Conservation (phyloP, 1,284 basidiomycete species). For the Austroboletus olivaceoglutinosus region DNA sequence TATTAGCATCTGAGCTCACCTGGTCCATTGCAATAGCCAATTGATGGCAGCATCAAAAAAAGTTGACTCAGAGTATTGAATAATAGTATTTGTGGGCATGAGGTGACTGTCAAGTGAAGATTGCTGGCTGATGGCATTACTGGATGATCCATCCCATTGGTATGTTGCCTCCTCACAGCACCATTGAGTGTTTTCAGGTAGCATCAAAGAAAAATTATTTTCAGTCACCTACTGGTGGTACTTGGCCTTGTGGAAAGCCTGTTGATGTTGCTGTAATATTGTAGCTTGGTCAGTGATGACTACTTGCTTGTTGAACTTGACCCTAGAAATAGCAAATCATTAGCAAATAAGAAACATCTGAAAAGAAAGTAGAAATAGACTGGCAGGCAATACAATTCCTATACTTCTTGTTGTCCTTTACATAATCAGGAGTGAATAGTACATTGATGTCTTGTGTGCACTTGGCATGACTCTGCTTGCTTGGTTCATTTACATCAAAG, state of each 20-base stretch:
- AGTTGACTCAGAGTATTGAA: constrained; percentile 15
- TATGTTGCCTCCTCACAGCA: not conserved
- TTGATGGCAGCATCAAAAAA: constrained; percentile 25
- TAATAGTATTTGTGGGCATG: not conserved
- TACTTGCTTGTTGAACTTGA: too few species aligned
- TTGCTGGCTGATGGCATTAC: not conserved
- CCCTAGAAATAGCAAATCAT: too few species aligned
- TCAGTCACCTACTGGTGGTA: constrained; percentile 2
- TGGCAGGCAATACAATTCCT: too few species aligned
- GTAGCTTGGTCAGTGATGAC: too few species aligned
- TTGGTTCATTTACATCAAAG: too few species aligned
- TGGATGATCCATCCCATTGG: not conserved
- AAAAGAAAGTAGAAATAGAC: too few species aligned
- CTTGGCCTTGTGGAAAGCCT: not conserved
- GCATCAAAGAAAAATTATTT: not conserved
- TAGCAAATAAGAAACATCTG: too few species aligned
- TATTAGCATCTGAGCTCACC: constrained; percentile 16
- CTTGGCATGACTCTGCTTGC: too few species aligned
- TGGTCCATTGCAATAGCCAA: constrained; percentile 31
- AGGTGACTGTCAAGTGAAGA: constrained; percentile 7
- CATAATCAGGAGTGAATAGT: too few species aligned
- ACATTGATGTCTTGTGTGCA: too few species aligned
- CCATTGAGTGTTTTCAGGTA: not conserved
- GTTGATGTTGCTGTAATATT: too few species aligned
- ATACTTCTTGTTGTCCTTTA: too few species aligned